phyloP scores from a whole-genome alignment of 805 yeast genomes.

The Candida caryicola region DNA sequence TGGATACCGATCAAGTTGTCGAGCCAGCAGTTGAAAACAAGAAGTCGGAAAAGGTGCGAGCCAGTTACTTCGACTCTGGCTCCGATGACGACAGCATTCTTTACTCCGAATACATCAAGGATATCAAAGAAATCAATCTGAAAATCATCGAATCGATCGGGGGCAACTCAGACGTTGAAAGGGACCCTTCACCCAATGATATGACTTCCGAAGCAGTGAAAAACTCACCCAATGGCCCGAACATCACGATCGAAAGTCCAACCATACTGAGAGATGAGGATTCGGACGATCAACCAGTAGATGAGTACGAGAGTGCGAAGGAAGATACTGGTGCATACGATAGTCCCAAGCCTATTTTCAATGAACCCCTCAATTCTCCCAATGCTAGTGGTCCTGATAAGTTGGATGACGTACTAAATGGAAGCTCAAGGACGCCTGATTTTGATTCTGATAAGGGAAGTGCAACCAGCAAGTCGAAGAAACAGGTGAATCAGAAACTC shows the following conservation, averaged over 20 bases:
- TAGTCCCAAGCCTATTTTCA: too few relatives aligned
- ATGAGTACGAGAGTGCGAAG: background rate
- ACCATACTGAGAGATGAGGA: background rate
- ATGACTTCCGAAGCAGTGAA: too few relatives aligned
- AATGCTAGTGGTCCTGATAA: too few relatives aligned
- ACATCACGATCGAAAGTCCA: too few relatives aligned
- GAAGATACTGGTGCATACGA: background rate
- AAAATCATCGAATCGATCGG: conserved; percentile 13
- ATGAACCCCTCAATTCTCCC: too few relatives aligned
- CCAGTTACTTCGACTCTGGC: background rate
- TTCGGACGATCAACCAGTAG: background rate
- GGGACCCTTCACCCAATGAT: too few relatives aligned
- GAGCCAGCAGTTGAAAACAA: background rate
- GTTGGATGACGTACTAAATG: too few relatives aligned
- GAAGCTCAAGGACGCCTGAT: too few relatives aligned
- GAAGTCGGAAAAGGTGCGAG: background rate
- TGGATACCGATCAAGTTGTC: background rate
- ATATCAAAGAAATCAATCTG: conserved; percentile 16
- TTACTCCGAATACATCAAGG: conserved; percentile 15
- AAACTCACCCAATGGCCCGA: too few relatives aligned
- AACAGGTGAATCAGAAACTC: too few relatives aligned
- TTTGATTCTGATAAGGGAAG: too few relatives aligned
- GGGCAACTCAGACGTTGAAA: conserved; percentile 1
- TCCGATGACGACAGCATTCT: conserved; percentile 1
- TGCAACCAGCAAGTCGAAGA: conserved; percentile 1